A percentile compares a stretch with the other conserved stretches of the same genome.
Conservation (phyloP, 129 eudicot species). For the Calendula officinalis region DNA sequence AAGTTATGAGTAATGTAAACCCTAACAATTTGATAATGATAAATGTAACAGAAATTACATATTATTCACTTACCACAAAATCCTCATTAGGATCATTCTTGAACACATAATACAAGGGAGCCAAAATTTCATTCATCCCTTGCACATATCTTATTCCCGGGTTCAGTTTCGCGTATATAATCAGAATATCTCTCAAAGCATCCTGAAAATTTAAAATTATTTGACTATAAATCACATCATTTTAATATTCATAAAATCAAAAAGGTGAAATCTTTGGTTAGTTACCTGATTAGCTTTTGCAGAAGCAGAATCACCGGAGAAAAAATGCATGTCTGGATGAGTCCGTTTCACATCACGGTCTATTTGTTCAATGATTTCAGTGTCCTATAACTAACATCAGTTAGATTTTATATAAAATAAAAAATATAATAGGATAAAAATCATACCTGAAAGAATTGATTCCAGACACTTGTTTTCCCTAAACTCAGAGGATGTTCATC, state of each 20-base stretch:
- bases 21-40: neutral
- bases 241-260: neutral
- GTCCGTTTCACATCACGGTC: conserved; percentile 88
- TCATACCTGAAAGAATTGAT: conserved; percentile 92
- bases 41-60: neutral
- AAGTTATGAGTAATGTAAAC: conserved; percentile 7
- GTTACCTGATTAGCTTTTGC: conserved; percentile 68
- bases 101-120: conserved; percentile 73
- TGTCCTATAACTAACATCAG: conserved; percentile 48
- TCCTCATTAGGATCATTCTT: conserved; percentile 73
- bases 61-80: conserved; percentile 53
- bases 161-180: conserved; percentile 88
- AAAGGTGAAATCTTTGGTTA: conserved; percentile 15
- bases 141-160: conserved; percentile 92
- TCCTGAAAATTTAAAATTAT: conserved; percentile 54
- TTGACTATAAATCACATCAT: too few species aligned
- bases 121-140: conserved; percentile 89
- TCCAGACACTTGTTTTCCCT: conserved; percentile 91
- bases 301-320: conserved; percentile 62
- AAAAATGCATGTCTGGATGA: conserved; percentile 82
- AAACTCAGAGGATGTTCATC: conserved; percentile 95
- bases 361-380: conserved; percentile 96
- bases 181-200: conserved; percentile 66
- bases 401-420: neutral
- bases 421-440: neutral